Percentiles rank a stretch among this genome's conserved stretches.
Evolutionary conservation across 108 stramenopile genomes (phyloP).

Genomic region (Nitzschia sp.): DNA sequence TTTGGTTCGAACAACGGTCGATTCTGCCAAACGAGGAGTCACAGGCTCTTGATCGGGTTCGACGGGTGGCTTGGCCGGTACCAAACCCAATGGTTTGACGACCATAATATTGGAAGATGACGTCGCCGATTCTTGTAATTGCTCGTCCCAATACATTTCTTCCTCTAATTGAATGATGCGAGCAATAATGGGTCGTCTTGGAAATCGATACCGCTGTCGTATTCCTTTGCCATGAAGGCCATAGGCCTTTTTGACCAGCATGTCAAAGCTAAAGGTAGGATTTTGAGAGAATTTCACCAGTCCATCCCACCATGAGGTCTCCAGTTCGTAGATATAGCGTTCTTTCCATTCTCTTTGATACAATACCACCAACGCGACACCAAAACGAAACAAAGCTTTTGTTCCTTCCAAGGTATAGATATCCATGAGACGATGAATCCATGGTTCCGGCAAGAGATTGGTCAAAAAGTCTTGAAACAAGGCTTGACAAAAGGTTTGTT

Average conservation of each 20-base stretch:
- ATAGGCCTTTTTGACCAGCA: slow-evolving; percentile 65
- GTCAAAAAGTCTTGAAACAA: slow-evolving; percentile 76
- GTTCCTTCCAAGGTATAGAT: slow-evolving; percentile 79
- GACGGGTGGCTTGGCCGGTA: slow-evolving; percentile 6
- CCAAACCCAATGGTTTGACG: slow-evolving; percentile 28
- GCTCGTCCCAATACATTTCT: slow-evolving; percentile 48
- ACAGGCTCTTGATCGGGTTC: slow-evolving; percentile 22
- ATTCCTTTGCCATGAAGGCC: slow-evolving; percentile 58
- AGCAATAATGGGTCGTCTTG: slow-evolving; percentile 62
- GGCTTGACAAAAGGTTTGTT: slow-evolving; percentile 52
- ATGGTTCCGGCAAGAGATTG: slow-evolving; percentile 49
- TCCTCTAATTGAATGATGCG: slow-evolving; percentile 74
- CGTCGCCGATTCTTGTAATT: slow-evolving; percentile 17
- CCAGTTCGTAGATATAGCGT: slow-evolving; percentile 25
- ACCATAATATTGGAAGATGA: slow-evolving; percentile 3
- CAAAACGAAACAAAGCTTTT: slow-evolving; percentile 79
- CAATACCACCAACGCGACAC: slow-evolving; percentile 66
- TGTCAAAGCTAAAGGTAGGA: slow-evolving; percentile 54
- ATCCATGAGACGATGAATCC: slow-evolving; percentile 73
- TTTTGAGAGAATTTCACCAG: slow-evolving; percentile 26
- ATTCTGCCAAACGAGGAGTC: slow-evolving; percentile 47
- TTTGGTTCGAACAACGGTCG: slow-evolving; percentile 47
- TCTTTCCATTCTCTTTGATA: slow-evolving; percentile 47
- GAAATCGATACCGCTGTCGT: slow-evolving; percentile 61
- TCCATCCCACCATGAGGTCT: slow-evolving; percentile 43